Evolutionary conservation across 208 protist genomes (phyloP).

Genomic region (Lotmaria passim): DNA sequence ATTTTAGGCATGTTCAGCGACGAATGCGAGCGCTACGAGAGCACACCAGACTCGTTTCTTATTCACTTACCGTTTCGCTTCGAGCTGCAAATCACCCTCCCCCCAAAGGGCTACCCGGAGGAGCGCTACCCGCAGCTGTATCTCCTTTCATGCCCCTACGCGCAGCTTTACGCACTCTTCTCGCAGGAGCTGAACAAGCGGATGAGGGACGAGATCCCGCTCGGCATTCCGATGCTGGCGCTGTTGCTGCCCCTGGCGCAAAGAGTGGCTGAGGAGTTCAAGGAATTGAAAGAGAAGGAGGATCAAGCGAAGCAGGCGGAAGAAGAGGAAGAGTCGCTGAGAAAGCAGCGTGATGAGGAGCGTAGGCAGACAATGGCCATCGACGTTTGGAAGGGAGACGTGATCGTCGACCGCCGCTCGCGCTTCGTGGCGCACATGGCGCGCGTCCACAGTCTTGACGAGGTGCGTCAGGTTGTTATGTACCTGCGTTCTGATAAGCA

Average conservation of each 20-base stretch:
- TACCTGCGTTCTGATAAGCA: slow-evolving; percentile 57
- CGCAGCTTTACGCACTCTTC: slow-evolving; percentile 51
- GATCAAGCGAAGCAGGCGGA: slow-evolving; percentile 24
- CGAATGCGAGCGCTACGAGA: slow-evolving; percentile 46
- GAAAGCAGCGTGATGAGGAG: slow-evolving; percentile 24
- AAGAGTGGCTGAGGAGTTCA: slow-evolving; percentile 57
- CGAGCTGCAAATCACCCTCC: slow-evolving; percentile 68
- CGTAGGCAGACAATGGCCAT: slow-evolving; percentile 34
- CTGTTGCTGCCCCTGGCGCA: slow-evolving; percentile 68
- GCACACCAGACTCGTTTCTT: slow-evolving; percentile 36
- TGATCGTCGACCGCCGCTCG: slow-evolving; percentile 83
- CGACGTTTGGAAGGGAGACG: slow-evolving; percentile 53
- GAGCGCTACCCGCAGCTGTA: slow-evolving; percentile 58
- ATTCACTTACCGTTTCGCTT: slow-evolving; percentile 72
- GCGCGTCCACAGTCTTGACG: slow-evolving; percentile 47
- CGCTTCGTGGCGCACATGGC: slow-evolving; percentile 91
- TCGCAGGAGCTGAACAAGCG: slow-evolving; percentile 39
- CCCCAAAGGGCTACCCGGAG: slow-evolving; percentile 69
- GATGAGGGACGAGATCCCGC: slow-evolving; percentile 58
- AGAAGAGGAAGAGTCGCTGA: slow-evolving; percentile 29
- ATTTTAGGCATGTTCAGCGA: slow-evolving; percentile 74
- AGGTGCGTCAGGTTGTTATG: slow-evolving; percentile 60
- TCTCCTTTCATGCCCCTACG: slow-evolving; percentile 62
- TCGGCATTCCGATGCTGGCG: slow-evolving; percentile 68
- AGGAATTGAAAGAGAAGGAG: slow-evolving; percentile 33